These are phyloP conservation scores for Neurospora sublineolata DNA, from an alignment of 495 filamentous ascomycete species.

Conservation along the genomic window DNA sequence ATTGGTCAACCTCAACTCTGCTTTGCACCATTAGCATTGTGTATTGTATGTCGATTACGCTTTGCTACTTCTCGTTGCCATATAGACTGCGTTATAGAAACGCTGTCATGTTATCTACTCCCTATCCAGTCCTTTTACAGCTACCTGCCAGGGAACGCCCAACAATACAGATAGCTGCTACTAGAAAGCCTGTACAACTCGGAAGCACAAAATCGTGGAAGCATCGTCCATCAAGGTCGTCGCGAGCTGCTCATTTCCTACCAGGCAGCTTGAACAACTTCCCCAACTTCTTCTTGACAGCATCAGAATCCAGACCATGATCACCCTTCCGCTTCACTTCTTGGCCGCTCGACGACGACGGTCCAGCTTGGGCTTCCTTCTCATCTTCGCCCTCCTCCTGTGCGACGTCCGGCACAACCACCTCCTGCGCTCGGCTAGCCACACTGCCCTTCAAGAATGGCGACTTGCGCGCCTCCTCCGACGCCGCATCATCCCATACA, in stretches of 20 bases:
- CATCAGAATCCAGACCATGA: constrained; percentile 26
- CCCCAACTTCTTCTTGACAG: constrained; percentile 41
- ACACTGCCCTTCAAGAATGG: constrained; percentile 58
- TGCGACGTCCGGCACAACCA: constrained; percentile 38
- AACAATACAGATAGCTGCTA: constrained; percentile 8
- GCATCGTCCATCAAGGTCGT: neutral
- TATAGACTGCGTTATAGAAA: neutral
- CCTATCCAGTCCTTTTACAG: neutral
- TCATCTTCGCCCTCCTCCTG: constrained; percentile 34
- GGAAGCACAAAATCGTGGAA: neutral
- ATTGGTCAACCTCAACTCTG: neutral
- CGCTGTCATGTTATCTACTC: neutral
- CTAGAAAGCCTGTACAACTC: neutral
- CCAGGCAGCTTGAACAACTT: constrained; percentile 61
- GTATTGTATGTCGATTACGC: neutral
- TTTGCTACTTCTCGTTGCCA: neutral
- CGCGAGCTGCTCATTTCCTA: constrained; percentile 30
- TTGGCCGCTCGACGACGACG: constrained; percentile 26
- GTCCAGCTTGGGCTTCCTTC: constrained; percentile 15
- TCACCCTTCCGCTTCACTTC: constrained; percentile 33
- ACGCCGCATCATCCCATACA: constrained; percentile 53
- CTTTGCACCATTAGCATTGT: neutral
- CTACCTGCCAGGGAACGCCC: neutral
- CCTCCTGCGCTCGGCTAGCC: constrained; percentile 51
- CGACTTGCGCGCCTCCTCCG: constrained; percentile 32